Conservation (phyloP, 768 basidiomycete genomes). For the Pulveroboletus sp. region DNA sequence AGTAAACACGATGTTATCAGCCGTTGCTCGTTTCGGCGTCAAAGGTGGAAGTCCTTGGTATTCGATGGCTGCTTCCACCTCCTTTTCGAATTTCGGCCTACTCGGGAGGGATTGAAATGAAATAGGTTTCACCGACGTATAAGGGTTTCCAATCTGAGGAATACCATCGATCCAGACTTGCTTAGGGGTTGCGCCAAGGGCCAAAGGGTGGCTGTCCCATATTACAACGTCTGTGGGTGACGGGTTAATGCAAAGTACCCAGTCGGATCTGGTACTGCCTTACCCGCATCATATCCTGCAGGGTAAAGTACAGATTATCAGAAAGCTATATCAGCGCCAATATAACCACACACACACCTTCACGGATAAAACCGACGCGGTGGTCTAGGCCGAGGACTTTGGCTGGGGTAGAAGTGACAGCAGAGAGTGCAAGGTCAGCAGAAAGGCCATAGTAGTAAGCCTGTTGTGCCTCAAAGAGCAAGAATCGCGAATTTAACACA, state of each 20-base stretch:
- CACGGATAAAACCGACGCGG: slow-evolving; percentile 62
- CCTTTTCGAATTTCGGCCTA: slow-evolving; percentile 63
- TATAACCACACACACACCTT: slow-evolving; percentile 34
- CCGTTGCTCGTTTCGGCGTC: slow-evolving; percentile 35
- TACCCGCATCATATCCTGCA: slow-evolving; percentile 70
- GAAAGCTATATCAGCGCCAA: neutral
- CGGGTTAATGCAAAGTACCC: neutral
- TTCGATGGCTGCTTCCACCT: slow-evolving; percentile 53
- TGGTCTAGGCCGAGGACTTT: slow-evolving; percentile 69
- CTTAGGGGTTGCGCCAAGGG: slow-evolving; percentile 72
- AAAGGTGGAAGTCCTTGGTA: slow-evolving; percentile 76
- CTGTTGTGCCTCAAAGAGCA: slow-evolving; percentile 59
- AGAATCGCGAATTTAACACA: slow-evolving; percentile 52
- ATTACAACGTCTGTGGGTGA: slow-evolving; percentile 57
- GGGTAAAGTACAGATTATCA: neutral
- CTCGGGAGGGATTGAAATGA: slow-evolving; percentile 49
- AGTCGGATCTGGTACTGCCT: neutral
- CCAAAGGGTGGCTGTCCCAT: slow-evolving; percentile 77
- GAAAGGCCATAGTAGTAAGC: slow-evolving; percentile 72
- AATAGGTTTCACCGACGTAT: slow-evolving; percentile 51
- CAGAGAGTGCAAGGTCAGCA: slow-evolving; percentile 60
- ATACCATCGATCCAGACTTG: slow-evolving; percentile 89
- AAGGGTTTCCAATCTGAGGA: slow-evolving; percentile 53
- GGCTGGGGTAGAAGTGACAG: slow-evolving; percentile 74
- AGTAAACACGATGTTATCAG: slow-evolving; percentile 53